Percentiles rank a stretch among this genome's conserved stretches.
phyloP scores from a whole-genome alignment of 2,329 filamentous ascomycete species.

The Dichotomopilus funicola region DNA sequence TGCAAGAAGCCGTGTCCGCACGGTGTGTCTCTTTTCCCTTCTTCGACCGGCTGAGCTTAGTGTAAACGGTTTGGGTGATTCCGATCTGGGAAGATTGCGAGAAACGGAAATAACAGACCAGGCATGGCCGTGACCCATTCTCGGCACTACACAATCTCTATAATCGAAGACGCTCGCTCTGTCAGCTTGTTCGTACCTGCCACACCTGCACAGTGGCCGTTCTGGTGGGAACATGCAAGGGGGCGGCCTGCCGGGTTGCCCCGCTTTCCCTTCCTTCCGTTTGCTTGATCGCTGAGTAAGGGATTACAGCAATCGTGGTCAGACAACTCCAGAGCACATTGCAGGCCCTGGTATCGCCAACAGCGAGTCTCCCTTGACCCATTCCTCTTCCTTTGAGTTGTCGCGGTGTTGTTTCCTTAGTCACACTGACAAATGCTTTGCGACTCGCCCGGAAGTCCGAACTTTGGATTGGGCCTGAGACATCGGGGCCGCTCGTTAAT shows the following conservation, averaged over 20 bases:
- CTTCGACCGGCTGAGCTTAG: not conserved
- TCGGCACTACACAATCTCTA: too few relatives aligned
- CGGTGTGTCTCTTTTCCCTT: not conserved
- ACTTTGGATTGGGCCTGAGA: not conserved
- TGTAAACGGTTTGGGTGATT: not conserved
- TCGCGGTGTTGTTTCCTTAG: constrained; percentile 9
- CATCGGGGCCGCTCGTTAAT: not conserved
- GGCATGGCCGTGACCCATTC: too few relatives aligned
- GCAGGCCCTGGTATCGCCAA: not conserved
- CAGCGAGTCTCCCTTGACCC: not conserved
- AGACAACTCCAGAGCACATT: not conserved
- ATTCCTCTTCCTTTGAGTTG: too few relatives aligned
- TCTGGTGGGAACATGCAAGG: too few relatives aligned
- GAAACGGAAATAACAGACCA: too few relatives aligned
- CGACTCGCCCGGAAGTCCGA: not conserved
- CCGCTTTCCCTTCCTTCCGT: not conserved
- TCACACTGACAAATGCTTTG: constrained; percentile 16
- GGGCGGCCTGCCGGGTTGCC: not conserved
- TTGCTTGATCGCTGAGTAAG: constrained; percentile 22
- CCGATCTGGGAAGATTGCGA: not conserved
- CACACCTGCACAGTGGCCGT: too few relatives aligned
- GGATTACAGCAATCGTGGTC: constrained; percentile 18
- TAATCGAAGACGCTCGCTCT: too few relatives aligned
- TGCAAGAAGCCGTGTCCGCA: not conserved
- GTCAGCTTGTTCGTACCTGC: too few relatives aligned